phyloP scores from a whole-genome alignment of 2,329 filamentous ascomycete genomes.

The Exophiala spinifera region DNA sequence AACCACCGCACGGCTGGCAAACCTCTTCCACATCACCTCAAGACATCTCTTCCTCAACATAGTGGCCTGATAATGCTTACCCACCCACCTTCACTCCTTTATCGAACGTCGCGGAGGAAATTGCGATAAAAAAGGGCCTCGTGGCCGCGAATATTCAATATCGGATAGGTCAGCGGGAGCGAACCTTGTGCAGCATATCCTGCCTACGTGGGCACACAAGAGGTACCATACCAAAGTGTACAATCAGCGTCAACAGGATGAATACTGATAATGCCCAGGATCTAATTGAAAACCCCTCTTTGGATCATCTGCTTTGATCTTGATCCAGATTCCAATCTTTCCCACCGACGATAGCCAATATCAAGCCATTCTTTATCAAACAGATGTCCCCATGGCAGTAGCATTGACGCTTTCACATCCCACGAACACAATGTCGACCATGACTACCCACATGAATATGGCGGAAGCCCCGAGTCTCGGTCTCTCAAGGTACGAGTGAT shows the following conservation, averaged over 20 bases:
- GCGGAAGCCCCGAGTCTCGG: constrained; percentile 2
- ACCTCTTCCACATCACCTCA: constrained; percentile 13
- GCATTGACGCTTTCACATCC: constrained; percentile 16
- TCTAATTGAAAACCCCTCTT: constrained; percentile 6
- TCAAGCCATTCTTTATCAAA: constrained; percentile 18
- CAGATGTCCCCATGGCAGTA: constrained; percentile 17
- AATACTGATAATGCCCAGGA: constrained; percentile 16
- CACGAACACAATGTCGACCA: constrained; percentile 14
- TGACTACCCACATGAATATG: constrained; percentile 14
- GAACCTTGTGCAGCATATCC: constrained; percentile 20
- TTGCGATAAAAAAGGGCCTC: background rate
- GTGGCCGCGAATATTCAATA: constrained; percentile 3
- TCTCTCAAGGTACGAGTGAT: constrained; percentile 18
- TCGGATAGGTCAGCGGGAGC: background rate
- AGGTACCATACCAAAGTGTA: constrained; percentile 11
- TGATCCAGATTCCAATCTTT: constrained; percentile 10
- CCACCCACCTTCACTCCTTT: constrained; percentile 12
- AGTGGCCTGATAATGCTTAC: constrained; percentile 21
- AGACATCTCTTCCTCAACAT: constrained; percentile 4
- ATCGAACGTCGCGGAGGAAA: constrained; percentile 9
- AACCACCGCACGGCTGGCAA: constrained; percentile 6
- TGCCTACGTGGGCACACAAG: constrained; percentile 5
- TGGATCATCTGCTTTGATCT: constrained; percentile 17
- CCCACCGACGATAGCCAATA: constrained; percentile 14
- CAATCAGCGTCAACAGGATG: background rate